phyloP scores from a whole-genome alignment of 1,139 yeast species.

The Hansenula lynferdii region DNA sequence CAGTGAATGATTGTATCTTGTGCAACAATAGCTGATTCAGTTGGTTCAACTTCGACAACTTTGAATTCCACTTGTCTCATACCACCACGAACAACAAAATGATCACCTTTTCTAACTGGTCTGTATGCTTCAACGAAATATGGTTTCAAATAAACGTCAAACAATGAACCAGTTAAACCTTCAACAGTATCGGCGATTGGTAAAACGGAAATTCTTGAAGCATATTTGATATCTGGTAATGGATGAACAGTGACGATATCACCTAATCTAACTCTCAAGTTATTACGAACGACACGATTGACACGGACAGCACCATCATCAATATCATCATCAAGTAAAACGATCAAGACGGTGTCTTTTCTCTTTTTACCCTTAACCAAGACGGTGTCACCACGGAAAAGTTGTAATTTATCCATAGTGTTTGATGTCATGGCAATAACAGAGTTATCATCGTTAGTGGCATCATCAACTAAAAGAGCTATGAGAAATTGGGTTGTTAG shows the following conservation, averaged over 20 bases:
- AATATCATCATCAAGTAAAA: slow-evolving; percentile 93
- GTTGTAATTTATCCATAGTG: slow-evolving; percentile 92
- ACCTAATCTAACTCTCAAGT: slow-evolving; percentile 90
- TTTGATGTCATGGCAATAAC: slow-evolving; percentile 91
- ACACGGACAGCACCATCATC: slow-evolving; percentile 94
- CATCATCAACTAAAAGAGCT: slow-evolving; percentile 89
- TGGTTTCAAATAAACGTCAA: slow-evolving; percentile 95
- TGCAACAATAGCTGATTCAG: slow-evolving; percentile 95
- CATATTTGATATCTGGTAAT: slow-evolving; percentile 97
- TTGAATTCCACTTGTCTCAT: slow-evolving; percentile 99
- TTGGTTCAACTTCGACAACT: slow-evolving; percentile 97
- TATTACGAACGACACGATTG: slow-evolving; percentile 94
- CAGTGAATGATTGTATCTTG: slow-evolving; percentile 98
- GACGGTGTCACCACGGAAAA: slow-evolving; percentile 98
- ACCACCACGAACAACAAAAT: slow-evolving; percentile 95
- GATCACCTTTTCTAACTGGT: slow-evolving; percentile 97
- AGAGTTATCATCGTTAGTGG: slow-evolving; percentile 94
- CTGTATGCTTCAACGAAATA: slow-evolving; percentile 98
- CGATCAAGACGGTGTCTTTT: slow-evolving; percentile 96
- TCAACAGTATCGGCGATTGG: slow-evolving; percentile 98
- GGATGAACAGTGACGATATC: slow-evolving; percentile 90
- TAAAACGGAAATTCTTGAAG: slow-evolving; percentile 85
- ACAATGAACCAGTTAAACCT: slow-evolving; percentile 96
- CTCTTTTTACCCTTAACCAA: slow-evolving; percentile 97
- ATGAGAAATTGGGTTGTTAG: slow-evolving; percentile 22